phyloP scores from a whole-genome alignment of 2,329 filamentous ascomycete species.

The Colletotrichum liaoningense region DNA sequence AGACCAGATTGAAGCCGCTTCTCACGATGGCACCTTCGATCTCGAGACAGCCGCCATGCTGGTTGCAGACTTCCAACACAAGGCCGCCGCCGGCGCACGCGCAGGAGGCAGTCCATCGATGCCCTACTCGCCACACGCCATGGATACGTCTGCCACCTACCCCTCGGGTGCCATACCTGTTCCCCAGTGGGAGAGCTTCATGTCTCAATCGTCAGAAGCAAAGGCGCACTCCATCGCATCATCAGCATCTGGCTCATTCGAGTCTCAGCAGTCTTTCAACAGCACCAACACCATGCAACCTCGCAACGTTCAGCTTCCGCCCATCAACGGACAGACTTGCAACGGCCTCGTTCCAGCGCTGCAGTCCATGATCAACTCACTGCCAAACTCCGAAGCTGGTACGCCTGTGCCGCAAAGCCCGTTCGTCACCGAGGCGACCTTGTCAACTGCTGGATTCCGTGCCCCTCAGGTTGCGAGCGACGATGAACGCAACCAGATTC shows the following conservation, averaged over 20 bases:
- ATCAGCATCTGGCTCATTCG: conserved; percentile 73
- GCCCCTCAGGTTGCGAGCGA: conserved; percentile 86
- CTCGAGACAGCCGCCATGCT: conserved; percentile 98
- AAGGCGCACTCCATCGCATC: conserved; percentile 82
- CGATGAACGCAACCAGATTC: conserved; percentile 84
- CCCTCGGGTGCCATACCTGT: conserved; percentile 82
- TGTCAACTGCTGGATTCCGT: conserved; percentile 68
- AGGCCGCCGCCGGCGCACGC: conserved; percentile 80
- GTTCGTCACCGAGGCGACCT: conserved; percentile 68
- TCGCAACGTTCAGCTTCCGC: conserved; percentile 71
- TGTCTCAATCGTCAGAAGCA: conserved; percentile 77
- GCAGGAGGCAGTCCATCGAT: conserved; percentile 69
- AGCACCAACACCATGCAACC: conserved; percentile 67
- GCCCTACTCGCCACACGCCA: conserved; percentile 78
- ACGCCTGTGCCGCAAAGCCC: conserved; percentile 82
- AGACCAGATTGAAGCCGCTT: conserved; percentile 92
- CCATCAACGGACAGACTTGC: conserved; percentile 72
- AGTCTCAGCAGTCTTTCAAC: conserved; percentile 73
- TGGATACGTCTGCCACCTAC: conserved; percentile 83
- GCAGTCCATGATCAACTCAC: conserved; percentile 78
- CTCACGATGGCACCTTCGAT: conserved; percentile 86
- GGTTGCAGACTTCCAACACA: conserved; percentile 97
- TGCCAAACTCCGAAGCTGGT: conserved; percentile 75
- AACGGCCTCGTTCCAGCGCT: conserved; percentile 74
- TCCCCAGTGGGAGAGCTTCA: conserved; percentile 90